Evolutionary conservation across 495 filamentous ascomycete species (phyloP).

Genomic region (Tetracladium setigerum): DNA sequence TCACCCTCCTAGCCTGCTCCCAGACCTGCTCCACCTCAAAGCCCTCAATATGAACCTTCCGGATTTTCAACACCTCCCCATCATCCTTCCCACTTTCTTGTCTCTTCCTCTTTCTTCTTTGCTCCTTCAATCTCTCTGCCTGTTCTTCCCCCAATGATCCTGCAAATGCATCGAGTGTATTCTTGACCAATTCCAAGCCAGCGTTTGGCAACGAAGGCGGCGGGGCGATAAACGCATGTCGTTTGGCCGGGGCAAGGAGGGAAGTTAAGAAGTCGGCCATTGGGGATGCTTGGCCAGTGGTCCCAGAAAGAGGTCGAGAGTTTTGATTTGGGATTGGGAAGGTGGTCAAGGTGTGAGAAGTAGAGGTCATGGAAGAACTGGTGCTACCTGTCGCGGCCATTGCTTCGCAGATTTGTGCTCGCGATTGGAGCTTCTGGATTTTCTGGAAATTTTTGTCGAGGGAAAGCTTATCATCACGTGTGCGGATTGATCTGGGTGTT

Average conservation of each 20-base stretch:
- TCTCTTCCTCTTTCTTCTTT: conserved; percentile 61
- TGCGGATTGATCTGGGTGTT: too few relatives aligned
- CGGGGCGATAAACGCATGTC: conserved; percentile 66
- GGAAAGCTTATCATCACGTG: too few relatives aligned
- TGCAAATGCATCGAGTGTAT: conserved; percentile 69
- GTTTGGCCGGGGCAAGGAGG: conserved; percentile 32
- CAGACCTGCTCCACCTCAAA: conserved; percentile 87
- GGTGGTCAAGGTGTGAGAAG: conserved; percentile 44
- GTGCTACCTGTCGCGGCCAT: conserved; percentile 42
- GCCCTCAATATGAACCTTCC: conserved; percentile 76
- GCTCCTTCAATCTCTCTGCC: conserved; percentile 44
- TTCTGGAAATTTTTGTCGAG: too few relatives aligned
- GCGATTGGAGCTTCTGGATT: too few relatives aligned
- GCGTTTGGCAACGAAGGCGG: conserved; percentile 51
- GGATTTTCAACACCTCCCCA: conserved; percentile 52
- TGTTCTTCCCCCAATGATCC: conserved; percentile 58
- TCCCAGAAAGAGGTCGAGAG: conserved; percentile 37
- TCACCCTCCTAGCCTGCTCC: conserved; percentile 83
- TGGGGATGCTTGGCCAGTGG: conserved; percentile 8
- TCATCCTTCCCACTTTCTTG: conserved; percentile 21
- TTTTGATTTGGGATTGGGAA: conserved; percentile 26
- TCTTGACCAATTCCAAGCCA: conserved; percentile 63
- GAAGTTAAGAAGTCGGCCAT: conserved; percentile 7
- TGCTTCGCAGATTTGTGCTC: not conserved
- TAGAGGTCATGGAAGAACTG: conserved; percentile 46